These are phyloP conservation scores for Ascocoryne sarcoides DNA, from an alignment of 2,329 filamentous ascomycete species.

Conservation along the genomic window DNA sequence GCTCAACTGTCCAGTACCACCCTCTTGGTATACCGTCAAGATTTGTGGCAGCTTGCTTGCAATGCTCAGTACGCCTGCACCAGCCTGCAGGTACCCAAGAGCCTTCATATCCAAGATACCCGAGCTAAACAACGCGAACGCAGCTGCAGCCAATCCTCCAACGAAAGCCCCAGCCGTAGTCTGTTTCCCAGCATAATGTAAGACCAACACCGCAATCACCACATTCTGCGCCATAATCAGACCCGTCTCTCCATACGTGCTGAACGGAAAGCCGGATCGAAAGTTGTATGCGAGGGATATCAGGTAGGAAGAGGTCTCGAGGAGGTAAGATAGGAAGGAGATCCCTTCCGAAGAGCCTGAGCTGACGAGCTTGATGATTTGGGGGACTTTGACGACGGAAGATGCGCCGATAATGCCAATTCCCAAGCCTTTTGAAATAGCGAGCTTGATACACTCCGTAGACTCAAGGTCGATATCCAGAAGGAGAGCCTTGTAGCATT, in stretches of 20 bases:
- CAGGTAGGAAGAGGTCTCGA: slow-evolving; percentile 82
- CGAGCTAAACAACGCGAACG: slow-evolving; percentile 61
- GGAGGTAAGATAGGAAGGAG: slow-evolving; percentile 81
- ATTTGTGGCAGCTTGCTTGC: slow-evolving; percentile 95
- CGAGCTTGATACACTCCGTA: slow-evolving; percentile 76
- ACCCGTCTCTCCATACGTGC: slow-evolving; percentile 91
- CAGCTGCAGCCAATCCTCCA: slow-evolving; percentile 60
- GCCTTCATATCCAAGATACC: slow-evolving; percentile 48
- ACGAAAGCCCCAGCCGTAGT: slow-evolving; percentile 68
- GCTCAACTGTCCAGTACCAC: slow-evolving; percentile 88
- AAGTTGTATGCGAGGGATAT: slow-evolving; percentile 89
- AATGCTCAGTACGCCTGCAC: slow-evolving; percentile 72
- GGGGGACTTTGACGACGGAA: slow-evolving; percentile 89
- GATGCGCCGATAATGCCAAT: slow-evolving; percentile 88
- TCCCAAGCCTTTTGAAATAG: slow-evolving; percentile 83
- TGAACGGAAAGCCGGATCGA: slow-evolving; percentile 87
- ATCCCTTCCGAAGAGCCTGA: slow-evolving; percentile 77
- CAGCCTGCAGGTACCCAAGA: slow-evolving; percentile 63
- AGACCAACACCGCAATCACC: slow-evolving; percentile 74
- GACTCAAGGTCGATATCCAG: slow-evolving; percentile 75
- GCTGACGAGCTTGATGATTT: slow-evolving; percentile 84
- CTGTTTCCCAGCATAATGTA: slow-evolving; percentile 68
- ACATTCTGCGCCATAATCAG: slow-evolving; percentile 90
- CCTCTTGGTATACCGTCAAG: slow-evolving; percentile 71
- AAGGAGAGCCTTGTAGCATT: slow-evolving; percentile 80